Base-by-base conservation (phyloP, 345 rosid genomes). In the Melaleuca quinquenervia region DNA sequence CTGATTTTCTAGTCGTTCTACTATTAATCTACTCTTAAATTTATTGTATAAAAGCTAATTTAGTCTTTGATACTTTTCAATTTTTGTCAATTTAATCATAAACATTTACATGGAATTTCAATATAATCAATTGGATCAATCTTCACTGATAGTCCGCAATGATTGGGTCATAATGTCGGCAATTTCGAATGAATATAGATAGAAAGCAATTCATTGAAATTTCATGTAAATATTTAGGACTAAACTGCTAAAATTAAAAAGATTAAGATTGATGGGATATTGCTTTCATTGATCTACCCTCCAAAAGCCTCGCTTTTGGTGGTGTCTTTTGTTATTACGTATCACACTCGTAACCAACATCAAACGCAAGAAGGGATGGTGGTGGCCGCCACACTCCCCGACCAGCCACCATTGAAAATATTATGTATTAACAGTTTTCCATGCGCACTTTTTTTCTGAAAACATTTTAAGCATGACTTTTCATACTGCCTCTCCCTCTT, bases 361-460 rank as follows among this genome's bases (percentile, higher is more conserved):
- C 20, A 29, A 2, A 29, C 2, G 22, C 75, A 15, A 62, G 44
- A 15, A 62, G 75, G 75, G 75, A 32, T 3, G 45, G 22, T 32
- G 45, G 45, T 2, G 45, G 45, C 76, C 1, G 1, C 45, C 45
- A 1, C 76, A 29, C 45, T 64, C 22, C 22, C 12, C 24, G 1
- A 64, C 24, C 13, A 18, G 78, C 24, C 12, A 1, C 2, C 8
- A 8, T 58, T 0, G 18, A n/a, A 58, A n/a, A 58, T 58, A 6
- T 8, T 4, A n/a, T 0, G 1, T 0, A 7, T 41, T 2, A 41
- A 41, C 12, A n/a, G 36, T 12, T n/a, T 58, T 6, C 3, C 16
- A 58, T 11, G 70, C n/a, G 70, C 70, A 6, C 3, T 16, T 58
- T n/a, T n/a, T 58, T n/a, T 6, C 32, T 26, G 11, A 26, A 6